Conservation (phyloP, 2,329 filamentous ascomycete species). For the Hymenoscyphus infarciens region DNA sequence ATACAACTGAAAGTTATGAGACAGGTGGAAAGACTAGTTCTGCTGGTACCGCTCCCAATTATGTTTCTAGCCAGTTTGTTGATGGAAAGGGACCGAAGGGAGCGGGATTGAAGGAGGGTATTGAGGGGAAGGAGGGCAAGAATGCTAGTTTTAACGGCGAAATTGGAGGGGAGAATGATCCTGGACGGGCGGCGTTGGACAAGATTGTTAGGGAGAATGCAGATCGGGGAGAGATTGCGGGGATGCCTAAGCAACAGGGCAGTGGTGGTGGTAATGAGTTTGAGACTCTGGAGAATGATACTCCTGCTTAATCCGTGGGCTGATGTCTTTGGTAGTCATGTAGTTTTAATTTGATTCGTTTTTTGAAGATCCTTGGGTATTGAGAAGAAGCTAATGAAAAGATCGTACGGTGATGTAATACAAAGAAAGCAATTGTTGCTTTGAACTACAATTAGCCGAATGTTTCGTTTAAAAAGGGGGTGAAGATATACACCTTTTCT, state of each 20-base stretch:
- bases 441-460: not conserved
- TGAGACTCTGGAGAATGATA: constrained; percentile 23
- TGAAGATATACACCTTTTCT: not conserved
- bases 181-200: constrained; percentile 43
- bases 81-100: constrained; percentile 28
- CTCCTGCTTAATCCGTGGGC: constrained; percentile 18
- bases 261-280: constrained; percentile 21
- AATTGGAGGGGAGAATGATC: constrained; percentile 47
- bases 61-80: constrained; percentile 28
- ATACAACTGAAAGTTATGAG: constrained; percentile 17
- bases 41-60: constrained; percentile 27
- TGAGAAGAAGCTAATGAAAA: no score
- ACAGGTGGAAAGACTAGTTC: constrained; percentile 17
- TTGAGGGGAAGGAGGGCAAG: constrained; percentile 26
- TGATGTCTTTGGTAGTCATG: not conserved
- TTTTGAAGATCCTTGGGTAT: not conserved
- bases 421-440: no score
- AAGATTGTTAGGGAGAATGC: constrained; percentile 38
- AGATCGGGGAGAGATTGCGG: constrained; percentile 16
- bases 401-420: no score
- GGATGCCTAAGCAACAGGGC: constrained; percentile 26
- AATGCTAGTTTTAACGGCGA: constrained; percentile 38
- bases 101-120: constrained; percentile 32
- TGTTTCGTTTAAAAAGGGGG: constrained; percentile 3
- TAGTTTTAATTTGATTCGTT: not conserved